Percentiles rank a stretch among this genome's conserved stretches.
Evolutionary conservation across 192 early-diverging fungal genomes (phyloP).

Genomic region (Endogone sp.): DNA sequence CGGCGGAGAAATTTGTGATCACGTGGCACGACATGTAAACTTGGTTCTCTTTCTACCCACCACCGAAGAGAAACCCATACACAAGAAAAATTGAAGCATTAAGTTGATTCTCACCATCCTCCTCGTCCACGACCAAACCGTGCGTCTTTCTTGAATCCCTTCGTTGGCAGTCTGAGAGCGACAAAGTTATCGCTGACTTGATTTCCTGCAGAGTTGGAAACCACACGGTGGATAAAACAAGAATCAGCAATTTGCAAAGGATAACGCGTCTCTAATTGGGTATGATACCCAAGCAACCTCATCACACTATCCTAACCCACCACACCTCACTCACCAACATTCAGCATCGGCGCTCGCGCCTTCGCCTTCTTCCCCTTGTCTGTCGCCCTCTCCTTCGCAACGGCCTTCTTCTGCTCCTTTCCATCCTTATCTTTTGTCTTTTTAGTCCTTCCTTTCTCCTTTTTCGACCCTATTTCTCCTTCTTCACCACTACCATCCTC

Average conservation of each 20-base stretch:
- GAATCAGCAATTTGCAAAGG: too few species aligned
- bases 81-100: too few species aligned
- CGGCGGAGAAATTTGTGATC: too few species aligned
- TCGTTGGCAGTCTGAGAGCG: neutral
- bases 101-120: neutral
- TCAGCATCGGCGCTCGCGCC: neutral
- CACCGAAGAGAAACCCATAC: too few species aligned
- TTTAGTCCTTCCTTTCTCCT: neutral
- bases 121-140: neutral
- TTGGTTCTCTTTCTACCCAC: too few species aligned
- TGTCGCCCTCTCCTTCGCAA: neutral
- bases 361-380: neutral
- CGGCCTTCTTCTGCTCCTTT: neutral
- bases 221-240: too few species aligned
- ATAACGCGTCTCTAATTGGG: too few species aligned
- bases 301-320: neutral
- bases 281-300: too few species aligned
- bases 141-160: neutral
- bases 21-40: too few species aligned
- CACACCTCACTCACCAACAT: neutral
- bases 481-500: neutral
- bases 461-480: neutral
- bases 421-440: neutral
- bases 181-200: neutral
- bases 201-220: neutral